A percentile compares a stretch with the other conserved stretches of the same genome.
Conservation (phyloP, 768 basidiomycete genomes). For the Boletus pseudopeckii region DNA sequence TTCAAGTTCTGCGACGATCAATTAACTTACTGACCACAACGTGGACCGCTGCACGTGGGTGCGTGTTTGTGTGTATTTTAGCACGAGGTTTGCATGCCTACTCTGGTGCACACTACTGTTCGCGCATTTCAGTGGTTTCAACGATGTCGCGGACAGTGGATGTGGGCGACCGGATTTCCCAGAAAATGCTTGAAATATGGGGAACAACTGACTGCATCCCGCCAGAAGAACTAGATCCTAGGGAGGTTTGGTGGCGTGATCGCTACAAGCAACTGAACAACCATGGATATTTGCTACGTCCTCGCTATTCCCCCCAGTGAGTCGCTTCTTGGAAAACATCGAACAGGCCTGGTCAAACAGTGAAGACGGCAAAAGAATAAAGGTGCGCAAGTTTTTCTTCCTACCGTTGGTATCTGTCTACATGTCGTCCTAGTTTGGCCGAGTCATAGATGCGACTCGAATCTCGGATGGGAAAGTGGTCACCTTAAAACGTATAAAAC, state of each 20-base stretch:
- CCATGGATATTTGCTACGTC: conserved; percentile 10
- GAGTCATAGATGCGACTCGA: conserved; percentile 30
- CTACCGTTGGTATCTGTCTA: background rate
- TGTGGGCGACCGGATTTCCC: background rate
- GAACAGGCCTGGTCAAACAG: background rate
- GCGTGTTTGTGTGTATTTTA: conserved; percentile 14
- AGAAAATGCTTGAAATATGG: background rate
- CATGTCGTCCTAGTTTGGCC: background rate
- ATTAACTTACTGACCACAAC: background rate
- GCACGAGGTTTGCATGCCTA: background rate
- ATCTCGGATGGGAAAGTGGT: conserved; percentile 26
- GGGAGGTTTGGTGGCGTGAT: conserved; percentile 11
- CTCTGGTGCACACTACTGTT: background rate
- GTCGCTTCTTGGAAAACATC: conserved; percentile 5
- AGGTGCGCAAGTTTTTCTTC: background rate
- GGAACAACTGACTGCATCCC: background rate
- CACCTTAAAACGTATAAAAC: conserved; percentile 27
- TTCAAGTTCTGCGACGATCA: background rate
- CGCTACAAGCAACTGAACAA: conserved; percentile 3
- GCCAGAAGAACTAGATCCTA: conserved; percentile 8
- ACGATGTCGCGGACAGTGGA: background rate
- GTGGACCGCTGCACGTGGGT: background rate
- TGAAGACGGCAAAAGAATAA: background rate
- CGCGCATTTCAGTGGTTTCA: background rate
- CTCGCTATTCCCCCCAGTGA: conserved; percentile 13